A percentile compares a stretch with the other conserved stretches of the same genome.
phyloP scores from a whole-genome alignment of 371 early-diverging fungal genomes.

The Mortierella sp. region DNA sequence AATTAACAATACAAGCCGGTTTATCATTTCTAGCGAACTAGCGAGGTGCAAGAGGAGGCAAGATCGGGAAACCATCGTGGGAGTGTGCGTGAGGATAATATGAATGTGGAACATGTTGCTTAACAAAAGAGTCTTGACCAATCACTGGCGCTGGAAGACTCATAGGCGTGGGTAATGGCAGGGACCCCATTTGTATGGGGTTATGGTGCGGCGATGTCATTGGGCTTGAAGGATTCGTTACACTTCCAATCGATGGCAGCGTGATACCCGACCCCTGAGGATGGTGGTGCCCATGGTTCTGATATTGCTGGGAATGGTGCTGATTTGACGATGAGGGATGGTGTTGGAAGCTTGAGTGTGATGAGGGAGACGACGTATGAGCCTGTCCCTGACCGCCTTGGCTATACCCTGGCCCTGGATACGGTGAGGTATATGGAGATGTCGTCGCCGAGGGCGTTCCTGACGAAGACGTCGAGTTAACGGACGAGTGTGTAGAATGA shows the following conservation, averaged over 20 bases:
- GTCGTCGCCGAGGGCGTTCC: slow-evolving; percentile 39
- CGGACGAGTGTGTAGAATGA: slow-evolving; percentile 33
- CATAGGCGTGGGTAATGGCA: slow-evolving; percentile 40
- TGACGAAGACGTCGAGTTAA: slow-evolving; percentile 33
- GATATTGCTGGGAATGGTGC: slow-evolving; percentile 23
- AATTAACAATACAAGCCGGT: too few species aligned
- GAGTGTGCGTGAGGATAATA: slow-evolving; percentile 8
- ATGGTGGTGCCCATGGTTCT: slow-evolving; percentile 21
- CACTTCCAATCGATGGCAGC: slow-evolving; percentile 37
- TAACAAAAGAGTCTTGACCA: slow-evolving; percentile 23
- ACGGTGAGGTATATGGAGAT: slow-evolving; percentile 46
- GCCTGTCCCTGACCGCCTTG: neutral
- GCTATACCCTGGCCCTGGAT: slow-evolving; percentile 19
- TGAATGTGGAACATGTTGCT: slow-evolving; percentile 13
- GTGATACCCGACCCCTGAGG: slow-evolving; percentile 22
- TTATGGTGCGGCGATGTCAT: slow-evolving; percentile 40
- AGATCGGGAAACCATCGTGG: slow-evolving; percentile 23
- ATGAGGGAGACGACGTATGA: slow-evolving; percentile 8
- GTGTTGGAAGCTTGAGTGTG: slow-evolving; percentile 17
- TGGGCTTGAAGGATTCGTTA: slow-evolving; percentile 44
- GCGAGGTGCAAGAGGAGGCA: slow-evolving; percentile 37
- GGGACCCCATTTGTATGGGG: slow-evolving; percentile 13
- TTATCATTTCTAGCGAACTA: neutral
- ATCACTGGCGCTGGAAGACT: slow-evolving; percentile 35
- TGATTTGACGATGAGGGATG: slow-evolving; percentile 11